Evolutionary conservation across 352 stramenopile genomes (phyloP), one percentile per base, ranked within the genome.

Genomic region (Pythium volutum): DNA sequence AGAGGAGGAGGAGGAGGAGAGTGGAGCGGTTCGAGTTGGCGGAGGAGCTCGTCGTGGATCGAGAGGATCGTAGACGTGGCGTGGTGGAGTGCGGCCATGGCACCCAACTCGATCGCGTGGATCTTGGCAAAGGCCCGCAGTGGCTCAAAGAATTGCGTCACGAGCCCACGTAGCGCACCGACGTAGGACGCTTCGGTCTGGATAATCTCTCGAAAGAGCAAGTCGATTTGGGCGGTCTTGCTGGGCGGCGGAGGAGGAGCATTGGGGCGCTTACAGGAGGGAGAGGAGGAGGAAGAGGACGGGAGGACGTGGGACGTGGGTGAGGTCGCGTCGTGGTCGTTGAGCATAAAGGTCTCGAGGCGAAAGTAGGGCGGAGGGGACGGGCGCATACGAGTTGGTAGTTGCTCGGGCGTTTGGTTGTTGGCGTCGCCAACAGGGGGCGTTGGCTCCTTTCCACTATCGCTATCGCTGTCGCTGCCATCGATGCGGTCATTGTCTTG

Each of bases 11-110:
- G 29, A 34, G 29, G 1, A 34, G 29, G 0, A 10, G 29, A 34
- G 14, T 64, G 56, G 12, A 60, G 26, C 11, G 66, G 51, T 26
- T 46, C 38, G 33, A 74, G 63, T 14, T 65, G 59, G 9, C 66
- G 61, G 23, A 78, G 45, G 4, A 78, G 68, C 49, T 75, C 71
- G 25, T 66, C 45, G 48, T 78, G 71, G 52, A 78, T 78, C 27
- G 43, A 53, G 22, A 76, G 45, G 48, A 78, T 78, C n/a, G 62
- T 74, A 16, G 54, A 45, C 2, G 69, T 69, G 12, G 71, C 73
- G 39, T 69, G 41, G 62, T 70, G 61, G 22, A 78, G 62, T 18
- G 60, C 61, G 14, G 29, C 55, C 64, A 78, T 68, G 18, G 71
- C 64, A 16, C 71, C 64, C 10, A 76, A 43, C 16, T 57, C 54